Evolutionary conservation across 768 basidiomycete species (phyloP).

Genomic region (Podaxis sp.): DNA sequence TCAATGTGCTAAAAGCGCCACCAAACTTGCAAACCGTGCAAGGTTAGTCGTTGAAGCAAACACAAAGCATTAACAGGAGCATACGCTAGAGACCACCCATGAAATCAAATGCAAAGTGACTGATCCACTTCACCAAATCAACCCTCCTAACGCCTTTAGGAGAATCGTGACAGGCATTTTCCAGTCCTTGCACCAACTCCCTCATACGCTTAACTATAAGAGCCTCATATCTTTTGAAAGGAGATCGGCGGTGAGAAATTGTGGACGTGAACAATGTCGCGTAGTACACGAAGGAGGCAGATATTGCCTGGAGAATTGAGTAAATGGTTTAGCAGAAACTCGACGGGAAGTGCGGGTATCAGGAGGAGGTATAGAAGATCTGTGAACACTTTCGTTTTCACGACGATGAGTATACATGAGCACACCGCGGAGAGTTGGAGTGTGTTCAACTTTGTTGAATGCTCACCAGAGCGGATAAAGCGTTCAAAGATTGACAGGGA

Average conservation of each 20-base stretch:
- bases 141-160: conserved; percentile 14
- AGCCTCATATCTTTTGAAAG: conserved; percentile 34
- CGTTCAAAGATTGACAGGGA: neutral
- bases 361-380: neutral
- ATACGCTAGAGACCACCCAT: conserved; percentile 36
- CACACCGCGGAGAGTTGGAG: neutral
- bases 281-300: conserved; percentile 8
- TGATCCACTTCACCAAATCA: conserved; percentile 14
- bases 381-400: neutral
- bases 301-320: neutral
- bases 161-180: conserved; percentile 13
- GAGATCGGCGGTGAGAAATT: conserved; percentile 30
- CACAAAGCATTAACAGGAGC: conserved; percentile 4
- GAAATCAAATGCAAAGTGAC: conserved; percentile 26
- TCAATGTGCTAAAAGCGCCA: conserved; percentile 22
- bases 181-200: conserved; percentile 27
- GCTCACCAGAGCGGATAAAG: neutral
- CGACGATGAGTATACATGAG: neutral
- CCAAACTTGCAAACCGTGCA: conserved; percentile 20
- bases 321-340: neutral
- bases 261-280: conserved; percentile 10
- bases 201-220: conserved; percentile 24
- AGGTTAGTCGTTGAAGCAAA: neutral
- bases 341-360: neutral
- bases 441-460: neutral